Percentiles rank a stretch among this genome's conserved stretches.
phyloP scores from a whole-genome alignment of 2,329 filamentous ascomycete species.

The Mycogone perniciosa region DNA sequence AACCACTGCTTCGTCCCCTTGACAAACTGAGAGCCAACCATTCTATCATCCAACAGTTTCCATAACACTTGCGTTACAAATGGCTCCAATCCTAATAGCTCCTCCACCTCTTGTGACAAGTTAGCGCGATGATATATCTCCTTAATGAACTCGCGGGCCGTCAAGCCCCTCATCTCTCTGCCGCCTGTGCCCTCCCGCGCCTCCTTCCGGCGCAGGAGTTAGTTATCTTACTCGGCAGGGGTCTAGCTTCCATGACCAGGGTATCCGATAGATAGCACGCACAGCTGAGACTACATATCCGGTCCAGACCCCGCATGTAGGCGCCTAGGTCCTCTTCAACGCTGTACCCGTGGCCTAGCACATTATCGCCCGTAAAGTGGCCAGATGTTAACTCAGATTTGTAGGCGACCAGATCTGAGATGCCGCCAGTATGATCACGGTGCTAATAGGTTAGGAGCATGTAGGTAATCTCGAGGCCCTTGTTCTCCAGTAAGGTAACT shows the following conservation, averaged over 20 bases:
- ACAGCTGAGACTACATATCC: constrained; percentile 51
- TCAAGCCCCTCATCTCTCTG: too few species aligned
- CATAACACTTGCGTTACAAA: too few species aligned
- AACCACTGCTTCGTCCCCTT: too few species aligned
- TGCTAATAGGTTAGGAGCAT: constrained; percentile 70
- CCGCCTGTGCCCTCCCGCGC: too few species aligned
- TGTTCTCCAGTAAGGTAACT: neutral
- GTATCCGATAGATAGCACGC: constrained; percentile 41
- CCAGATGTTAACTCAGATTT: constrained; percentile 29
- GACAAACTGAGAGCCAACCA: too few species aligned
- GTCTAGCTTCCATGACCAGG: constrained; percentile 60
- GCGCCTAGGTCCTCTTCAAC: constrained; percentile 62
- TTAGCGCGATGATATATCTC: too few species aligned
- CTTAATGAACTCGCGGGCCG: too few species aligned
- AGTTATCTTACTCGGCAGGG: constrained; percentile 15
- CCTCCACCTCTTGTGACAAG: too few species aligned
- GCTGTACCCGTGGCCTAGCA: constrained; percentile 66
- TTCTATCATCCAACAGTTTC: too few species aligned
- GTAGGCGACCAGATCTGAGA: constrained; percentile 47
- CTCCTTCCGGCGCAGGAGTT: neutral
- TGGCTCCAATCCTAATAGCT: too few species aligned
- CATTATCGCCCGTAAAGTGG: constrained; percentile 69
- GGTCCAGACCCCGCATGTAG: constrained; percentile 55
- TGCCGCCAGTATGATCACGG: constrained; percentile 61
- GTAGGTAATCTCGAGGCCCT: constrained; percentile 28